Evolutionary conservation across 495 filamentous ascomycete species (phyloP).

Genomic region (Hypoxylon crocopeplum): DNA sequence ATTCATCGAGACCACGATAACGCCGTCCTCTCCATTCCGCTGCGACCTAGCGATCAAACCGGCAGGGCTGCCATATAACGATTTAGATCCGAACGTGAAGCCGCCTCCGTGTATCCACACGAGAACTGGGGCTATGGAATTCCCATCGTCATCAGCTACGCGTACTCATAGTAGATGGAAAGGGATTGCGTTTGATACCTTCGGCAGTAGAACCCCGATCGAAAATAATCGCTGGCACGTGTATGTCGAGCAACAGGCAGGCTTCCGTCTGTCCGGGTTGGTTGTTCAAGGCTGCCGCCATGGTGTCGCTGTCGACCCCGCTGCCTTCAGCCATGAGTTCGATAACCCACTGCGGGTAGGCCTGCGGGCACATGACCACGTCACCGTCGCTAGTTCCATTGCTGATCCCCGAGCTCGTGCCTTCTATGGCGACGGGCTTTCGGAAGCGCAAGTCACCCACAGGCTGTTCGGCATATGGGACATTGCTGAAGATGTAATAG

Average conservation of each 20-base stretch:
- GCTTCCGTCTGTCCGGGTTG: constrained; percentile 29
- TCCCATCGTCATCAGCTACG: constrained; percentile 2
- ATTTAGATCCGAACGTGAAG: constrained; percentile 60
- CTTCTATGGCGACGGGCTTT: constrained; percentile 10
- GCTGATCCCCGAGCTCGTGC: background rate
- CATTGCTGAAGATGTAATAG: constrained; percentile 33
- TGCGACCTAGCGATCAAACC: constrained; percentile 55
- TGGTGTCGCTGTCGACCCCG: constrained; percentile 2
- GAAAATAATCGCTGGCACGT: constrained; percentile 25
- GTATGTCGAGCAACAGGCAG: constrained; percentile 29
- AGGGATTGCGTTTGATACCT: background rate
- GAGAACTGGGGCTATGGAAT: constrained; percentile 55
- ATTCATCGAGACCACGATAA: constrained; percentile 66
- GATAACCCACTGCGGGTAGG: constrained; percentile 32
- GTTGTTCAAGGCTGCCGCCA: constrained; percentile 8
- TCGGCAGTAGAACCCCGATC: background rate
- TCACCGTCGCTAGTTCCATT: constrained; percentile 2
- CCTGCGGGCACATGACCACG: constrained; percentile 28
- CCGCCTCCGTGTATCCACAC: constrained; percentile 69
- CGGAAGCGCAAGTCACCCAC: constrained; percentile 21
- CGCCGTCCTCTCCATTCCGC: constrained; percentile 60
- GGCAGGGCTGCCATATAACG: constrained; percentile 43
- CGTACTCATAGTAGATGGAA: no score
- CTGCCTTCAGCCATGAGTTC: constrained; percentile 9
- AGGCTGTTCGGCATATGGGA: constrained; percentile 31